Base-by-base conservation (phyloP, 2,329 filamentous ascomycete genomes). In the Byssochlamys sp. region DNA sequence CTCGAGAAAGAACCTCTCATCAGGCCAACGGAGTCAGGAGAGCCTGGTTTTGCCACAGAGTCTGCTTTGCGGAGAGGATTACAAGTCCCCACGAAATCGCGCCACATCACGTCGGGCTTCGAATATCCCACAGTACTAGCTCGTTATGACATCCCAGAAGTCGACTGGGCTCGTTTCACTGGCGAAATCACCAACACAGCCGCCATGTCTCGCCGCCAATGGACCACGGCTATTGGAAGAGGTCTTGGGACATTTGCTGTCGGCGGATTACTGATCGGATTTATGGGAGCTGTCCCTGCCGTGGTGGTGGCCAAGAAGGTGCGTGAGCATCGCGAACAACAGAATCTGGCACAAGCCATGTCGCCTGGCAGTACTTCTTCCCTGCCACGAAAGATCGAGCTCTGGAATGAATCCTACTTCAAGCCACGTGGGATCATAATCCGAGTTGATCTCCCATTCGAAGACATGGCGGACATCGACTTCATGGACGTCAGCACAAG, bases 381-480 rank as follows among this genome's bases (percentile, higher is more conserved):
- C 3, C 59, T 71, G 1, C 55, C 65, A 14, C 56, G 52, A 0
- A 64, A 66, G 52, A 63, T 71, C 26, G 55, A 62, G 0, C 24
- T 55, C 2, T 71, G 69, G 69, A 71, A 71, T 50, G 64, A 67
- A 29, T 58, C 57, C 2, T 67, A 67, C 49, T 71, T 71, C 52
- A 48, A 58, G 25, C 67, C 67, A 1, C 57, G 64, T 10, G 67
- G 67, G 1, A 45, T 71, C 10, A 24, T 71, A 52, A 68, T 71
- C 14, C 62, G 69, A 24, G 61, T 71, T 9, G 69, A 71, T 57
- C 56, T 71, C 33, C 69, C 69, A 0, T 62, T 65, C 51, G 66
- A 70, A 54, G 60, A 63, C 14, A 33, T 66, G 11, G 59, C 62
- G 7, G 66, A 68, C 19, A 59, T 71, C 45, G 53, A 61, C 9